Base-by-base conservation (phyloP, 73 alveolate species). In the Paramecium tetraurelia region DNA sequence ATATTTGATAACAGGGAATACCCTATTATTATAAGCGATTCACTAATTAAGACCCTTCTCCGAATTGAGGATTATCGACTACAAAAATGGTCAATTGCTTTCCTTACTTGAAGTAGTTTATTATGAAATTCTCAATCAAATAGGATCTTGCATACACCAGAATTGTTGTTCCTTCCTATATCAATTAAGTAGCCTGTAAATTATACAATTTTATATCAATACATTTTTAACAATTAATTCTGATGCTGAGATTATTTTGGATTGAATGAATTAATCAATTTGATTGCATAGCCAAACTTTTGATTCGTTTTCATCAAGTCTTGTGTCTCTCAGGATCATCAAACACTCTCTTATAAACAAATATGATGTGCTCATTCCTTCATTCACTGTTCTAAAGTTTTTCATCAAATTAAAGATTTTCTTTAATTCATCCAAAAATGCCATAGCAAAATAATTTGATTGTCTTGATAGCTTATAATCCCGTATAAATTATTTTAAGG, bases 301-400 rank as follows among this genome's bases (percentile, higher is more conserved):
- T 72, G 46, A 50, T 27, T 77, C 85, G 18, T 89, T 59, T 46
- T 70, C 77, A 11, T 58, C 68, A 31, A 89, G 36, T 41, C 24
- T 89, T 27, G 58, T 46, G 1, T 53, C 69, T 18, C 69, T 53
- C 7, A 53, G n/a, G 5, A 53, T 53, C 69, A 53, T 53, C 21
- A 53, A 53, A 53, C 69, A 53, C 8, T 53, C 69, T 16, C 21
- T 71, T 29, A 89, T 43, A 71, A 70, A 89, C 27, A 46, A 38
- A 72, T 46, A 89, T 21, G 94, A 77, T 46, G 94, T 89, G 38
- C 59, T 89, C 92, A 89, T 70, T 24, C 94, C 94, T 89, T 89
- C 94, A 89, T 77, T 77, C n/a, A 41, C 68, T n/a, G 94, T 59
- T 89, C 94, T 89, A 58, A 89, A 89, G 24, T 46, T 20, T 50